Conservation (phyloP, 2,329 filamentous ascomycete genomes). For the Zymoseptoria tritici region DNA sequence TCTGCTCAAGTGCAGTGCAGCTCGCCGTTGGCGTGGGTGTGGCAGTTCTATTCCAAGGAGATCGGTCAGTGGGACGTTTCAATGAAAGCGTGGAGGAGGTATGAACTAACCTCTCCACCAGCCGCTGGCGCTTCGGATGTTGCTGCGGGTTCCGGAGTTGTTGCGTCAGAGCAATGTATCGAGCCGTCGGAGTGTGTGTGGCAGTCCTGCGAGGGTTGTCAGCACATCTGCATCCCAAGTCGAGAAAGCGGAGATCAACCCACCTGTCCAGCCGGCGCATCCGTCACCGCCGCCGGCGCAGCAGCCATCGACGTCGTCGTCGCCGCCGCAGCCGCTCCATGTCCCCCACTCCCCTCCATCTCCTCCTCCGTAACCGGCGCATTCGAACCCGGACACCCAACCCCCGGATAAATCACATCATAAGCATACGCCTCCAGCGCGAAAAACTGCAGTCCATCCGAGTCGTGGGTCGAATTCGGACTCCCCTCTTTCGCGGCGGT, state of each 20-base stretch:
- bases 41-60: too few species aligned
- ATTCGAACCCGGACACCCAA: slow-evolving; percentile 49
- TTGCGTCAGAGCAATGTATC: slow-evolving; percentile 16
- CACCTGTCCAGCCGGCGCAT: slow-evolving; percentile 46
- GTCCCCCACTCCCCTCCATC: background rate
- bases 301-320: slow-evolving; percentile 2
- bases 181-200: slow-evolving; percentile 23
- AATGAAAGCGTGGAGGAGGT: too few species aligned
- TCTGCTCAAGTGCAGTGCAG: too few species aligned
- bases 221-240: too few species aligned
- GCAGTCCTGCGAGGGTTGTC: slow-evolving; percentile 8
- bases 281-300: slow-evolving; percentile 56
- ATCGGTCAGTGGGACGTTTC: too few species aligned
- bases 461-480: slow-evolving; percentile 49
- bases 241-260: too few species aligned
- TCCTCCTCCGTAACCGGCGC: slow-evolving; percentile 4
- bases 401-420: slow-evolving; percentile 56
- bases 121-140: too few species aligned
- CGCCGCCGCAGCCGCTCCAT: slow-evolving; percentile 8
- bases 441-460: slow-evolving; percentile 59
- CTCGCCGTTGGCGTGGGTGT: too few species aligned
- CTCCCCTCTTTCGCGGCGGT: slow-evolving; percentile 46
- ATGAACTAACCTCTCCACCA: too few species aligned
- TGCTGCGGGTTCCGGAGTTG: too few species aligned
- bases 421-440: slow-evolving; percentile 60